phyloP scores from a whole-genome alignment of 2,329 filamentous ascomycete species.

The Microdochium bolleyi region DNA sequence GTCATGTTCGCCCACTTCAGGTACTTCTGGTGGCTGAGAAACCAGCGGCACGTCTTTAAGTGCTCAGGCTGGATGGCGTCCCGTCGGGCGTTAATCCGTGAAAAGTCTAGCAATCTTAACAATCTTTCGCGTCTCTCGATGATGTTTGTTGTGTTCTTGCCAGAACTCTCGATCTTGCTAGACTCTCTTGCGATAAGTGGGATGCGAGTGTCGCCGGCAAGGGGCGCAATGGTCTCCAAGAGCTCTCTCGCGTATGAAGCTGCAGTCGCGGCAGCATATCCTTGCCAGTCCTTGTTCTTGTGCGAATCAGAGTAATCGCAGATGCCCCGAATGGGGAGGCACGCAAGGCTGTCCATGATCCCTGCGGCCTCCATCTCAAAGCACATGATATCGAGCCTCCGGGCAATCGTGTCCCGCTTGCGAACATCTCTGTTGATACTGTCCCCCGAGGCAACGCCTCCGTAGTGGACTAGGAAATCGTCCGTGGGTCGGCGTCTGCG shows the following conservation, averaged over 20 bases:
- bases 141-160: too few species aligned
- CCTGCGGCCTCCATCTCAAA: conserved; percentile 1
- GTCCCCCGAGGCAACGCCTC: neutral
- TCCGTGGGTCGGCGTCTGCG: neutral
- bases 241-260: conserved; percentile 1
- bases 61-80: neutral
- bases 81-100: neutral
- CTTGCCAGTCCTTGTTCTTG: neutral
- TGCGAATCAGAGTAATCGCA: neutral
- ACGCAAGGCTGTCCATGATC: neutral
- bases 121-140: neutral
- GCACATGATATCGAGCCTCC: conserved; percentile 4
- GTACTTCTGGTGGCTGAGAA: conserved; percentile 1
- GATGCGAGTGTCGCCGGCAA: too few species aligned
- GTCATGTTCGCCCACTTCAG: neutral
- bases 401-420: neutral
- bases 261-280: neutral
- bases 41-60: conserved; percentile 1
- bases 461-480: neutral
- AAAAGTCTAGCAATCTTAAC: neutral
- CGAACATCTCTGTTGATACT: neutral
- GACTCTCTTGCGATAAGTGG: too few species aligned
- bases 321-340: neutral
- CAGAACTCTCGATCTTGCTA: too few species aligned
- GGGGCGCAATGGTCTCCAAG: neutral